Percentiles rank a stretch among this genome's conserved stretches.
Evolutionary conservation across 1,284 basidiomycete genomes (phyloP).

Genomic region (Irpex sp.): DNA sequence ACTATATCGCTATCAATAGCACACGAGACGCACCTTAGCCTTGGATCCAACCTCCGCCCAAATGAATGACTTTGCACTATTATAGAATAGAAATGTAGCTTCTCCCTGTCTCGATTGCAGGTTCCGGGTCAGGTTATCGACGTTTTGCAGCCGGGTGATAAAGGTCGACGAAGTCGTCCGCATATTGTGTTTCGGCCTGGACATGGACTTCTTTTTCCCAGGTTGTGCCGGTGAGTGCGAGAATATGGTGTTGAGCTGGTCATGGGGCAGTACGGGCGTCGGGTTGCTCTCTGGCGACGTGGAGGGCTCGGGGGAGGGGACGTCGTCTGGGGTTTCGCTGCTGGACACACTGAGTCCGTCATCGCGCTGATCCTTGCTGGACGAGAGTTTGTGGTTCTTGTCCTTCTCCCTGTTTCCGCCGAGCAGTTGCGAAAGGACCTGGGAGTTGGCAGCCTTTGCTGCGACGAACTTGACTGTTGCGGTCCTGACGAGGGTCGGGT

Average conservation of each 20-base stretch:
- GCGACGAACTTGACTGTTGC: constrained; percentile 59
- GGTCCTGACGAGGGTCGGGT: constrained; percentile 59
- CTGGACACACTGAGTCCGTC: constrained; percentile 73
- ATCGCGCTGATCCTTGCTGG: constrained; percentile 31
- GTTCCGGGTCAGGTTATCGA: constrained; percentile 70
- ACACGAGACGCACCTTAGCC: constrained; percentile 54
- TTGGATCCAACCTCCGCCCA: constrained; percentile 81
- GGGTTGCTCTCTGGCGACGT: constrained; percentile 28
- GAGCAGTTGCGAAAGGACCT: constrained; percentile 62
- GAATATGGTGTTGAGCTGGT: constrained; percentile 35
- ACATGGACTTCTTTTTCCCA: constrained; percentile 57
- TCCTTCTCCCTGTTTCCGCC: constrained; percentile 57
- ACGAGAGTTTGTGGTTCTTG: constrained; percentile 42
- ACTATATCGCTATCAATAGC: neutral
- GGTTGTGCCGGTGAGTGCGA: constrained; percentile 33
- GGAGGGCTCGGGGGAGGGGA: constrained; percentile 35
- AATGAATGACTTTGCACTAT: constrained; percentile 70
- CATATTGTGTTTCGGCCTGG: constrained; percentile 83
- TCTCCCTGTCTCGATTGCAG: constrained; percentile 81
- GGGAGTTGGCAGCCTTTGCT: constrained; percentile 46
- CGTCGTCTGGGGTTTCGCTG: constrained; percentile 66
- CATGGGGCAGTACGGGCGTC: constrained; percentile 30
- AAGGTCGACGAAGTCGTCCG: constrained; percentile 86
- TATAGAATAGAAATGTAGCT: constrained; percentile 79
- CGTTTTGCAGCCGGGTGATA: constrained; percentile 77